Evolutionary conservation across 345 rosid genomes (phyloP).

Genomic region (Aethionema arabicum): DNA sequence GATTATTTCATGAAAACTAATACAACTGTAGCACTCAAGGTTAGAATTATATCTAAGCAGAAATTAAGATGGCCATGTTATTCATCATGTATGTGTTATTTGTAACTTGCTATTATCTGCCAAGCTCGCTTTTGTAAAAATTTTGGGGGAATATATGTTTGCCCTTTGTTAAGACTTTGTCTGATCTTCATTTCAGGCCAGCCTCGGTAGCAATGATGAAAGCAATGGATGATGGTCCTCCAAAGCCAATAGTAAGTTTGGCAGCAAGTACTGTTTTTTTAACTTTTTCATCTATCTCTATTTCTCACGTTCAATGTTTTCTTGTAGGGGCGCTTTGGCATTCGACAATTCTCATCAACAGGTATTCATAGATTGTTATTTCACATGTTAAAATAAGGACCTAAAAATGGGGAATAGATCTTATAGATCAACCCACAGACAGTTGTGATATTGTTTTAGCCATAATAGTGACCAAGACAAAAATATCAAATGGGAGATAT

Average conservation of each 20-base stretch:
- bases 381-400: constrained; percentile 16
- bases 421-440: constrained; percentile 8
- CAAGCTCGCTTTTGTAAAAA: constrained; percentile 9
- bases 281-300: not conserved
- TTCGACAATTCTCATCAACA: constrained; percentile 66
- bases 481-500: constrained; percentile 2
- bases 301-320: constrained; percentile 23
- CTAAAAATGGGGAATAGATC: constrained; percentile 3
- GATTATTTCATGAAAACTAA: constrained; percentile 10
- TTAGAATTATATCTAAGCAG: not conserved
- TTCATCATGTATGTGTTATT: constrained; percentile 2
- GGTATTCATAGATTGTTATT: constrained; percentile 48
- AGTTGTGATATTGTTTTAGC: constrained; percentile 8
- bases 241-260: constrained; percentile 52
- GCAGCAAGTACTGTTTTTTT: not conserved
- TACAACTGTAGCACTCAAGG: constrained; percentile 3
- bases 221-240: constrained; percentile 42
- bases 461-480: not conserved
- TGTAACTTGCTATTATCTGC: constrained; percentile 3
- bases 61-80: constrained; percentile 2
- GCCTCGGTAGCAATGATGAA: constrained; percentile 35
- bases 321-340: constrained; percentile 61
- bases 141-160: not conserved
- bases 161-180: constrained; percentile 6
- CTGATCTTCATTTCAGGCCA: constrained; percentile 46